A percentile compares a stretch with the other conserved stretches of the same genome.
These are phyloP conservation scores for Selaginella tamariscina DNA, from an alignment of 75 land plant species.

Conservation along the genomic window DNA sequence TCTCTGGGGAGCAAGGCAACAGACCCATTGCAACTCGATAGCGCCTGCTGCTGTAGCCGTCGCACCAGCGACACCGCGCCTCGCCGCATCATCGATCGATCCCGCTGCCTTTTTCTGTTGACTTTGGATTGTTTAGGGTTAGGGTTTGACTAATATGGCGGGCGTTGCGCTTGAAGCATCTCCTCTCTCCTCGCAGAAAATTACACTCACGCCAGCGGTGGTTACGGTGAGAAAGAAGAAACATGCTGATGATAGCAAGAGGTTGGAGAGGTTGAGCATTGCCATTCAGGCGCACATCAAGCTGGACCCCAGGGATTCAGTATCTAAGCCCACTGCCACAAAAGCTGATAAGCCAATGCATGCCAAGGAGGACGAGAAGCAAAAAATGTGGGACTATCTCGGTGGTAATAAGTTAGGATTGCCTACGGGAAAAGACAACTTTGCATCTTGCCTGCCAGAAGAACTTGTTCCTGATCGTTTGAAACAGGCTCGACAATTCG, in stretches of 20 bases:
- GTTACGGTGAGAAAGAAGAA: background rate
- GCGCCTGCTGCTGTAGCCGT: background rate
- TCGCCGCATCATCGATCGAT: background rate
- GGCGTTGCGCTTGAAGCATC: background rate
- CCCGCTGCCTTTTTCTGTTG: background rate
- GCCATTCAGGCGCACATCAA: background rate
- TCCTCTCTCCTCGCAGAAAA: background rate
- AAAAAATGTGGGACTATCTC: too few relatives aligned
- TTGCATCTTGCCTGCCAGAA: too few relatives aligned
- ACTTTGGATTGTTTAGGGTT: background rate
- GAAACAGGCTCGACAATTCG: too few relatives aligned
- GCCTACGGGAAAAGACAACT: too few relatives aligned
- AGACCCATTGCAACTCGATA: background rate
- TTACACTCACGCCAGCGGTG: background rate
- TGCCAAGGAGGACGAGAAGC: too few relatives aligned
- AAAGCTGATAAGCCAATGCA: too few relatives aligned
- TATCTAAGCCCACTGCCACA: background rate
- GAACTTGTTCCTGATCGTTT: background rate
- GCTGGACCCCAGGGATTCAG: background rate
- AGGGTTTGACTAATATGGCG: background rate
- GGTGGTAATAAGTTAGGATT: too few relatives aligned
- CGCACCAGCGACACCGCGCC: background rate
- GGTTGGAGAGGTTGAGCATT: background rate
- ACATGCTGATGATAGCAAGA: background rate
- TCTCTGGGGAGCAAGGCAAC: background rate